Percentiles rank a stretch among this genome's conserved stretches.
Conservation (phyloP, 305 asterid species). For the Plantago rigida region DNA sequence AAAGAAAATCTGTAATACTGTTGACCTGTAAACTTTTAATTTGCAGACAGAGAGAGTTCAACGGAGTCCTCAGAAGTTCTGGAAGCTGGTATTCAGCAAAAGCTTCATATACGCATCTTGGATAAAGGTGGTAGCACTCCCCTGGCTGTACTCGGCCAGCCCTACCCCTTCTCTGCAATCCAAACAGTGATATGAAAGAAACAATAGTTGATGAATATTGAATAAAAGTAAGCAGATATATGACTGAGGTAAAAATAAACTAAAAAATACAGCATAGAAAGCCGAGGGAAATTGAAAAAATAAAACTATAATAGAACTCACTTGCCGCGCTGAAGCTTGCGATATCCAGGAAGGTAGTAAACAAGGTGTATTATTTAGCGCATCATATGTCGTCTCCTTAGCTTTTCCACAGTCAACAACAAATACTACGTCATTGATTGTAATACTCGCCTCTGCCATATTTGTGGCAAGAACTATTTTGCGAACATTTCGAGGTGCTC, state of each 20-base stretch:
- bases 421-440: conserved; percentile 89
- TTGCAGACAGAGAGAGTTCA: conserved; percentile 97
- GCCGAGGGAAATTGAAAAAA: conserved; percentile 18
- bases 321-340: conserved; percentile 98
- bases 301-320: conserved; percentile 30
- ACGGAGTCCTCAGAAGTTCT: conserved; percentile 88
- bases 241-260: conserved; percentile 3
- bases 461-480: conserved; percentile 91
- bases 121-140: conserved; percentile 92
- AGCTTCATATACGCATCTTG: conserved; percentile 87
- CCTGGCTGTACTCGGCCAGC: conserved; percentile 99
- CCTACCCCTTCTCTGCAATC: conserved; percentile 87
- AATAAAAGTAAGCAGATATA: conserved; percentile 4
- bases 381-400: conserved; percentile 95
- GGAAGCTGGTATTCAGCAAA: conserved; percentile 96
- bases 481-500: conserved; percentile 83
- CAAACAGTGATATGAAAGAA: conserved; percentile 25
- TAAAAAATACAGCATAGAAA: conserved; percentile 15
- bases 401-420: conserved; percentile 99
- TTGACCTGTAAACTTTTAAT: conserved; percentile 86
- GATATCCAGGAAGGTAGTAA: conserved; percentile 97
- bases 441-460: conserved; percentile 99
- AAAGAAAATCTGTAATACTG: conserved; percentile 72
- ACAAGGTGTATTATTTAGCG: conserved; percentile 83
- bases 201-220: conserved; percentile 17